A percentile compares a stretch with the other conserved stretches of the same genome.
phyloP scores from a whole-genome alignment of 805 yeast genomes.

The Metschnikowia kunwiensis region DNA sequence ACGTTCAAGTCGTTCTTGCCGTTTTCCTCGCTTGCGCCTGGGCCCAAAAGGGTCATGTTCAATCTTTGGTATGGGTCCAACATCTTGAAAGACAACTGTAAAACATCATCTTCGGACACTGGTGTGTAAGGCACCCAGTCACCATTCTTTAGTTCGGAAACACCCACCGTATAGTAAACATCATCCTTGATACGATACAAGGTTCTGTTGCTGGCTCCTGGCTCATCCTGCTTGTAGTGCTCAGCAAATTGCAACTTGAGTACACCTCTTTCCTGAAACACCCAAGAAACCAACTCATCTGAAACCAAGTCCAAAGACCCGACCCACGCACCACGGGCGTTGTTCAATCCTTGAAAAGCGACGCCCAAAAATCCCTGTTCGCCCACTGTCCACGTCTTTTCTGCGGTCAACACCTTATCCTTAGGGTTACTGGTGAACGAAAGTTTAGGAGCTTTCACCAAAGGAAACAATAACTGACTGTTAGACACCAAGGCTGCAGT shows the following conservation, averaged over 20 bases:
- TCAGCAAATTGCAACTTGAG: constrained; percentile 52
- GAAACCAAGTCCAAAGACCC: constrained; percentile 62
- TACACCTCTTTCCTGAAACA: constrained; percentile 65
- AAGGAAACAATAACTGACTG: constrained; percentile 66
- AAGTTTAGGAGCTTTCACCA: constrained; percentile 62
- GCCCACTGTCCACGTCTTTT: constrained; percentile 73
- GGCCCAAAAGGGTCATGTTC: constrained; percentile 47
- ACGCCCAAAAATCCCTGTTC: constrained; percentile 72
- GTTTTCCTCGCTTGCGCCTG: constrained; percentile 31
- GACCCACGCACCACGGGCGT: constrained; percentile 77
- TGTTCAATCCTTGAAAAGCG: constrained; percentile 73
- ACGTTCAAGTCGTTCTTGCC: constrained; percentile 45
- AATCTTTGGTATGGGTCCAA: constrained; percentile 93
- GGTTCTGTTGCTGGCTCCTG: constrained; percentile 30
- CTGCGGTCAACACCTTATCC: constrained; percentile 42
- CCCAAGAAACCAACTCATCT: constrained; percentile 52
- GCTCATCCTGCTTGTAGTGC: constrained; percentile 52
- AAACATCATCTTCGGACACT: constrained; percentile 42
- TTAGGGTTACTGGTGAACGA: constrained; percentile 52
- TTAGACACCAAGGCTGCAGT: constrained; percentile 70
- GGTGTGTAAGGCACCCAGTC: constrained; percentile 66
- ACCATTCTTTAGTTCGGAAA: constrained; percentile 44
- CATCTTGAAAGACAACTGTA: constrained; percentile 85
- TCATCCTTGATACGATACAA: constrained; percentile 75
- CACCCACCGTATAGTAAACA: constrained; percentile 52